phyloP scores from a whole-genome alignment of 805 yeast genomes.

The Debaryomyces tyrocola region DNA sequence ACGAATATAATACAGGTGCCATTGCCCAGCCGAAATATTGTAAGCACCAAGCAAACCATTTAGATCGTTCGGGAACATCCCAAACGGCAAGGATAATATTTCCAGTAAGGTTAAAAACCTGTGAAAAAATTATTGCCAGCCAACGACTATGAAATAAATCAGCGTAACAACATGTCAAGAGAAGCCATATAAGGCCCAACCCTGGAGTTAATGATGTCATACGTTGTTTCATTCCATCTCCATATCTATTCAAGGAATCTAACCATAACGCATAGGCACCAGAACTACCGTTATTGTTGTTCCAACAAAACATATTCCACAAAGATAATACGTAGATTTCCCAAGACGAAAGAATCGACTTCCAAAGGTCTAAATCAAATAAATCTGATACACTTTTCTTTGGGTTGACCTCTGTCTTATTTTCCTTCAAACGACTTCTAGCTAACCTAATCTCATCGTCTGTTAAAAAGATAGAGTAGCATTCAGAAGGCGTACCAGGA shows the following conservation, averaged over 20 bases:
- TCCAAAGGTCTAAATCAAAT: slow-evolving; percentile 46
- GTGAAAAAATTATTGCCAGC: slow-evolving; percentile 50
- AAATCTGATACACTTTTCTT: slow-evolving; percentile 26
- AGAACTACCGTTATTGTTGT: slow-evolving; percentile 48
- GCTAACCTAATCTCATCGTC: slow-evolving; percentile 27
- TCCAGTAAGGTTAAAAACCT: slow-evolving; percentile 49
- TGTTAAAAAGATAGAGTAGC: slow-evolving; percentile 23
- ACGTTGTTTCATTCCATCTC: slow-evolving; percentile 32
- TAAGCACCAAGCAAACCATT: slow-evolving; percentile 59
- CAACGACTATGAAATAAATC: slow-evolving; percentile 36
- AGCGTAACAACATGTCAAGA: slow-evolving; percentile 27
- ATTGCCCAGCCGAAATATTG: slow-evolving; percentile 59
- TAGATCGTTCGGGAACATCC: slow-evolving; percentile 51
- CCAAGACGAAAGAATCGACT: slow-evolving; percentile 49
- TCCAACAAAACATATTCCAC: slow-evolving; percentile 58
- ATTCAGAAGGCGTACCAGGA: slow-evolving; percentile 60
- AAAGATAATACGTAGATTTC: slow-evolving; percentile 53
- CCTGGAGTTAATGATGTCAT: slow-evolving; percentile 43
- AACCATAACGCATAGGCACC: slow-evolving; percentile 52
- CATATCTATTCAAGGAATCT: slow-evolving; percentile 19
- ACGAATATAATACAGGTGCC: slow-evolving; percentile 55
- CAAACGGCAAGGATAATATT: slow-evolving; percentile 54
- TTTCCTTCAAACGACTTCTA: slow-evolving; percentile 12
- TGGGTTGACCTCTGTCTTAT: slow-evolving; percentile 11
- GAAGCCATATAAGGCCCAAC: slow-evolving; percentile 34